These are phyloP conservation scores for Cryptococcus sp. DNA, from an alignment of 1,284 basidiomycete genomes.

Conservation along the genomic window DNA sequence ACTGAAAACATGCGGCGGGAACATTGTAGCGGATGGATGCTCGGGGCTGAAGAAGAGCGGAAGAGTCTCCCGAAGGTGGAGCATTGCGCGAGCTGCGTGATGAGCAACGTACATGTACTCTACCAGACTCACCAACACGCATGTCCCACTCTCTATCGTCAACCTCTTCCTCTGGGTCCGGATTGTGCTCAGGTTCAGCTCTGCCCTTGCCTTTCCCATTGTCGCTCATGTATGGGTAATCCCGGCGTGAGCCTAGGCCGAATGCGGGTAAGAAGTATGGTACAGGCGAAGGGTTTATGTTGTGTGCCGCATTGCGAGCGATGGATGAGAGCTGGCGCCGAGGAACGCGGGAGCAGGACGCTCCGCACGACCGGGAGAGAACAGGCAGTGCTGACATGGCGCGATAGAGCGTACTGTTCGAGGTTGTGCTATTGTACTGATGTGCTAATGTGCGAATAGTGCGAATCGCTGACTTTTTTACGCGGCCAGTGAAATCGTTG, in stretches of 20 bases:
- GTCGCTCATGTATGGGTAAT: background rate
- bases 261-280: constrained; percentile 36
- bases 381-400: constrained; percentile 10
- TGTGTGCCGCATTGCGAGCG: constrained; percentile 11
- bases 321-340: constrained; percentile 2
- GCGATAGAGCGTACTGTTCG: too few relatives aligned
- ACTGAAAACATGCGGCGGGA: constrained; percentile 49
- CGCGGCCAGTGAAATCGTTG: too few relatives aligned
- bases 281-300: constrained; percentile 9
- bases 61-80: constrained; percentile 51
- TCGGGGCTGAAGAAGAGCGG: constrained; percentile 46
- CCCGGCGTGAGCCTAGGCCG: background rate
- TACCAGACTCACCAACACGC: constrained; percentile 40
- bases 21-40: constrained; percentile 31
- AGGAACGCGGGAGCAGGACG: constrained; percentile 25
- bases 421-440: background rate
- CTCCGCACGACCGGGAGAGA: constrained; percentile 16
- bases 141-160: constrained; percentile 52
- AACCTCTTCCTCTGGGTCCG: constrained; percentile 39
- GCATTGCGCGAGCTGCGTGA: constrained; percentile 42
- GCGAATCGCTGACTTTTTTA: background rate
- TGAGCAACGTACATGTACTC: background rate
- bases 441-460: background rate
- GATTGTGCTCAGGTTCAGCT: constrained; percentile 6
- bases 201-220: constrained; percentile 26